phyloP scores from a whole-genome alignment of 2,329 filamentous ascomycete genomes.

The Penicillium sp. region DNA sequence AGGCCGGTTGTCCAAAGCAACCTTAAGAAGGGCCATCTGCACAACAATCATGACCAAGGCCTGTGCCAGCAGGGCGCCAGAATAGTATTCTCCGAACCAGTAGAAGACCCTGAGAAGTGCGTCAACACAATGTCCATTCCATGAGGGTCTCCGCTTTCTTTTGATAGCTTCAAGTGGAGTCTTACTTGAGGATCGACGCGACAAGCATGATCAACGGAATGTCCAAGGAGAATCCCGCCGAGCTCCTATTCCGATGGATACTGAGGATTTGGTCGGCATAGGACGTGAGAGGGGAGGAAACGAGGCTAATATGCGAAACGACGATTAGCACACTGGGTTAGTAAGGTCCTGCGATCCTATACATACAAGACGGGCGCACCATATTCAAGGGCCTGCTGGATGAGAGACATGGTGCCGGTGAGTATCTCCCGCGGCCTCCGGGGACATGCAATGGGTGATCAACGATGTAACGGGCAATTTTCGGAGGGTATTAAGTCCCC shows the following conservation, averaged over 20 bases:
- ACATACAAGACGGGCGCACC: slow-evolving; percentile 48
- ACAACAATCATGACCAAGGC: slow-evolving; percentile 56
- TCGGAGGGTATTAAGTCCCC: background rate
- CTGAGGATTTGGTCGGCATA: slow-evolving; percentile 64
- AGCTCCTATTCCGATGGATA: slow-evolving; percentile 56
- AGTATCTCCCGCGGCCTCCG: slow-evolving; percentile 7
- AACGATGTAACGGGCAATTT: background rate
- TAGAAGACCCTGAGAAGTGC: slow-evolving; percentile 52
- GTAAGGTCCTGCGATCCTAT: background rate
- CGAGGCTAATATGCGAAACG: slow-evolving; percentile 42
- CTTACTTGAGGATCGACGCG: slow-evolving; percentile 58
- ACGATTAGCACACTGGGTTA: slow-evolving; percentile 1
- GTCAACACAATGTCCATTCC: slow-evolving; percentile 7
- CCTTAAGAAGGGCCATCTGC: slow-evolving; percentile 56
- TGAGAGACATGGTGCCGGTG: slow-evolving; percentile 34
- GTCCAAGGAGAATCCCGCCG: slow-evolving; percentile 61
- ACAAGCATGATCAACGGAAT: slow-evolving; percentile 64
- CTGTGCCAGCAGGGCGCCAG: slow-evolving; percentile 55
- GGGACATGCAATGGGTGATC: slow-evolving; percentile 4
- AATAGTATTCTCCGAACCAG: slow-evolving; percentile 60
- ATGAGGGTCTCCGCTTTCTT: background rate
- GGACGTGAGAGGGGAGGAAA: slow-evolving; percentile 59
- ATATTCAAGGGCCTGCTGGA: slow-evolving; percentile 42
- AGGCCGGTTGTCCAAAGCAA: slow-evolving; percentile 55
- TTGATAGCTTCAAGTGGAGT: background rate